Conservation (phyloP, 169 alveolate species). For the Plasmodium gonderi region DNA sequence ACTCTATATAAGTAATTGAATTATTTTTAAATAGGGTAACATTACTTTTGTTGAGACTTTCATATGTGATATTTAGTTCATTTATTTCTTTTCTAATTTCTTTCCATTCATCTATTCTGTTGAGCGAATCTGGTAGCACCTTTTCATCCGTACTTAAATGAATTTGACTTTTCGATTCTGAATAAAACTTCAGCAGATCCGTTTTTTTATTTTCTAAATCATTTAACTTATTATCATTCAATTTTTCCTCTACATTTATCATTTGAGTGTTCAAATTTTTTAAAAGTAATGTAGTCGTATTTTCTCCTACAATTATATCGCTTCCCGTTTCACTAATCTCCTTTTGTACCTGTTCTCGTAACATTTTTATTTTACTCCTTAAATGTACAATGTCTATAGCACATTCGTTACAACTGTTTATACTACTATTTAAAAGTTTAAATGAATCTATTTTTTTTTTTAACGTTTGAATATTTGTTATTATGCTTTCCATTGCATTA, state of each 20-base stretch:
- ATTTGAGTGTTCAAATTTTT: not conserved
- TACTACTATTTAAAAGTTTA: not conserved
- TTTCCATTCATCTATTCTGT: not conserved
- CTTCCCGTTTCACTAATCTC: not conserved
- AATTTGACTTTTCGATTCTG: not conserved
- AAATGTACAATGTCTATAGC: not conserved
- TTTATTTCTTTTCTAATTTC: not conserved
- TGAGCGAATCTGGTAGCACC: not conserved
- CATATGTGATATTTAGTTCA: not conserved
- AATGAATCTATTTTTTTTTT: not conserved
- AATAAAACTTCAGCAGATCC: not conserved
- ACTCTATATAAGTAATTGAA: not conserved
- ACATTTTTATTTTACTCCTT: not conserved
- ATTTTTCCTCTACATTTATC: not conserved
- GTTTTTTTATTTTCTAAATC: not conserved
- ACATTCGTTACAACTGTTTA: not conserved
- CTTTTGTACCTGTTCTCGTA: conserved; percentile 8
- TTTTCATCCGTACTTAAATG: not conserved
- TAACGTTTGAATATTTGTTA: not conserved
- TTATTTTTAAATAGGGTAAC: conserved; percentile 3
- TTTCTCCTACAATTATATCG: not conserved
- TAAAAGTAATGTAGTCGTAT: not conserved
- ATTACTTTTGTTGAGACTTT: not conserved
- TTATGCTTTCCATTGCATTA: not conserved
- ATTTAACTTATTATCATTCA: not conserved